Evolutionary conservation across 768 basidiomycete genomes (phyloP), one percentile per base, ranked within the genome.

Genomic region (Pulveroboletus ravenelii): DNA sequence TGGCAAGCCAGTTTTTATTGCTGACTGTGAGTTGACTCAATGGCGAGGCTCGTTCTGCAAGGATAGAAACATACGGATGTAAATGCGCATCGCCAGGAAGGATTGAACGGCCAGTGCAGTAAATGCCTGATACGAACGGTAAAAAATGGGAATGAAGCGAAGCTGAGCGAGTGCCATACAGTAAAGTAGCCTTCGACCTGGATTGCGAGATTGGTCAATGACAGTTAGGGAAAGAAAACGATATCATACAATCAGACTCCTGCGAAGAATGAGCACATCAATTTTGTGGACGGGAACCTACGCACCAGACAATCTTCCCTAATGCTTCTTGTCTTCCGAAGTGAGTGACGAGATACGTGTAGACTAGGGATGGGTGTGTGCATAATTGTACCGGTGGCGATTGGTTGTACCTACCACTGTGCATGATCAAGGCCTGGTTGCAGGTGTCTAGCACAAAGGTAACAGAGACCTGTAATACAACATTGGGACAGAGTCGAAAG

Each of bases 71-170:
- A 43, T 59, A 78, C 78, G 60, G 42, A 70, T 71, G 71, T 78
- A 82, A 1, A 83, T 73, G 0, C 81, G 77, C 57, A 75, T 69
- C 0, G 75, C 66, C 48, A 81, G 71, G 65, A 82, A 83, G 14
- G 78, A 73, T 67, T 83, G 82, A 1, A 82, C 82, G 31, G 81
- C 64, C n/a, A 73, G 68, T 3, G 74, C 79, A 4, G 79, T 82
- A 32, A 81, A 62, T 23, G 75, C 65, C 64, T 65, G n/a, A 9
- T 9, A 15, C 3, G 12, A 30, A 23, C 17, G 35, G 31, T 64
- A 30, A 62, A 44, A 7, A 3, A 15, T 6, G 20, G n/a, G 20
- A 25, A 12, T 13, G 17, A 1, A 17, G 7, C 1, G 13, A 10
- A 36, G 8, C 0, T 1, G 25, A 41, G 31, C 2, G 30, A 25